These are phyloP conservation scores for Penicillium soppii DNA, from an alignment of 495 filamentous ascomycete genomes.

Conservation along the genomic window DNA sequence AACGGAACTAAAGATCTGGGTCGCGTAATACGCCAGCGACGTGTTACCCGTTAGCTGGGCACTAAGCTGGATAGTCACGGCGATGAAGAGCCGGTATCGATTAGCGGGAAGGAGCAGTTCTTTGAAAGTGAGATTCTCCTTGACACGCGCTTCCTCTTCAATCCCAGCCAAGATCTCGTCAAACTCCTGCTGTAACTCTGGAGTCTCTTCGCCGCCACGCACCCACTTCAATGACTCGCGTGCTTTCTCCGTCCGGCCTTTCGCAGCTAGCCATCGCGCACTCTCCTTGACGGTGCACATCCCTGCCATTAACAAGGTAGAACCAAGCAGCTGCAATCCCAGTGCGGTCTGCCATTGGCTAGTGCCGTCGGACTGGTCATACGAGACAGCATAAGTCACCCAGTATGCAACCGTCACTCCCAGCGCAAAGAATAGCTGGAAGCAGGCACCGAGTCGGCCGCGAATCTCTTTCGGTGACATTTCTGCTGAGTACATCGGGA, in stretches of 20 bases:
- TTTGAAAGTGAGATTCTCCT: background rate
- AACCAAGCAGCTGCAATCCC: conserved; percentile 48
- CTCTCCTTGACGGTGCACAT: conserved; percentile 49
- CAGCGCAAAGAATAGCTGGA: conserved; percentile 34
- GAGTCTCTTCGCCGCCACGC: conserved; percentile 29
- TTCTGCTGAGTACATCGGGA: background rate
- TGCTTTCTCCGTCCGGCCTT: conserved; percentile 27
- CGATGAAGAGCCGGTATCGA: no score
- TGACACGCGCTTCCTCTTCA: background rate
- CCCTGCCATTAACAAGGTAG: conserved; percentile 41
- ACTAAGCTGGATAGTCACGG: conserved; percentile 40
- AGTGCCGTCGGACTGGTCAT: background rate
- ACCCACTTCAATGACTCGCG: conserved; percentile 18
- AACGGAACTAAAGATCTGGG: no score
- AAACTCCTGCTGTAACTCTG: conserved; percentile 33
- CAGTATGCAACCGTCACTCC: conserved; percentile 34
- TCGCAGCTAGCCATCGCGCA: conserved; percentile 50
- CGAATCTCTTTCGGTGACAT: background rate
- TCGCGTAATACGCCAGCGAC: conserved; percentile 51
- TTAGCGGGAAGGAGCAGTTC: background rate
- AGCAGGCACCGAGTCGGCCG: conserved; percentile 18
- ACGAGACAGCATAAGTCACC: background rate
- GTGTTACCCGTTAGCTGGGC: conserved; percentile 52
- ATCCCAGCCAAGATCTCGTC: conserved; percentile 33
- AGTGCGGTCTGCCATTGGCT: conserved; percentile 55